phyloP scores from a whole-genome alignment of 2,329 filamentous ascomycete species.

The Calonectria henricotiae region DNA sequence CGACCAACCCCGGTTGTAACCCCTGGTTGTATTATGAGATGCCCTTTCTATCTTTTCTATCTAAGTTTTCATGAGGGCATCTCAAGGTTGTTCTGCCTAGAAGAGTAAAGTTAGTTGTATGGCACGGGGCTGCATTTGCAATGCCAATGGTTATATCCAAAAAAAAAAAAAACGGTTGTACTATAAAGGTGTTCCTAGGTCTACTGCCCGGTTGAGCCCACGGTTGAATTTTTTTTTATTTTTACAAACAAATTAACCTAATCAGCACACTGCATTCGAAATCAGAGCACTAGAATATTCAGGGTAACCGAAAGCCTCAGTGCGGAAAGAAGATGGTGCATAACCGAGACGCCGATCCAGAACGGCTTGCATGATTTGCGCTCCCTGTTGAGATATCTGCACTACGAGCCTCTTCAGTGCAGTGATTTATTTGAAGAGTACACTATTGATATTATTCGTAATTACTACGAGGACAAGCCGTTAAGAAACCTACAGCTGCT shows the following conservation, averaged over 20 bases:
- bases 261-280: conserved; percentile 1
- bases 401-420: neutral
- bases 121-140: too few relatives aligned
- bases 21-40: too few relatives aligned
- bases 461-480: neutral
- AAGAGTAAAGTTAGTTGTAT: too few relatives aligned
- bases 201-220: too few relatives aligned
- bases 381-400: conserved; percentile 1
- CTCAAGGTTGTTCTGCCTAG: too few relatives aligned
- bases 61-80: too few relatives aligned
- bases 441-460: neutral
- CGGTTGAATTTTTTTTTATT: too few relatives aligned
- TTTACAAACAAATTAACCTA: neutral
- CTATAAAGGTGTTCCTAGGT: too few relatives aligned
- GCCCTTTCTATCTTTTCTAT: too few relatives aligned
- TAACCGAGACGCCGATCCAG: neutral
- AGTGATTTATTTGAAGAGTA: neutral
- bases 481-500: conserved; percentile 5
- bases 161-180: too few relatives aligned
- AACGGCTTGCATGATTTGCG: conserved; percentile 3
- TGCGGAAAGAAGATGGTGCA: conserved; percentile 1
- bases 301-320: neutral
- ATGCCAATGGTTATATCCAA: too few relatives aligned
- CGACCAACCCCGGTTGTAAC: too few relatives aligned
- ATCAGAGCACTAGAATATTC: conserved; percentile 17